Conservation (phyloP, 2,329 filamentous ascomycete genomes). For the Talaromyces islandicus region DNA sequence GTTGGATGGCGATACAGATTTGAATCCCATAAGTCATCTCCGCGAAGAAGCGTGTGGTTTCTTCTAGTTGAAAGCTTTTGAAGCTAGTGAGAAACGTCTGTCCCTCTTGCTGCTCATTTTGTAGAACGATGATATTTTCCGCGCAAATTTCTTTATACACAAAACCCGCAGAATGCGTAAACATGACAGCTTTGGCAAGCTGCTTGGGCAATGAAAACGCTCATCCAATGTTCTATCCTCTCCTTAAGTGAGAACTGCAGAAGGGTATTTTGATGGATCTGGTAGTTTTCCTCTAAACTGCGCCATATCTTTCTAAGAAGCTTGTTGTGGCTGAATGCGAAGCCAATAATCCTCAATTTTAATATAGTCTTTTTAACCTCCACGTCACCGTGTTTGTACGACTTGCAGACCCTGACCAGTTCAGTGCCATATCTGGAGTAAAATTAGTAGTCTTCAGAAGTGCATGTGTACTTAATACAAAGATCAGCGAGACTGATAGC, state of each 20-base stretch:
- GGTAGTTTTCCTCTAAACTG: neutral
- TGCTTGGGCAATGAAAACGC: slow-evolving; percentile 24
- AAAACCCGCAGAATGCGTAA: slow-evolving; percentile 21
- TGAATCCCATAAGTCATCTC: slow-evolving; percentile 36
- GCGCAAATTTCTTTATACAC: slow-evolving; percentile 33
- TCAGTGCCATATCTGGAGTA: neutral
- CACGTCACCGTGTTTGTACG: neutral
- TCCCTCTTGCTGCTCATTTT: slow-evolving; percentile 15
- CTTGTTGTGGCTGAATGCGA: neutral
- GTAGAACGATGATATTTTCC: slow-evolving; percentile 25
- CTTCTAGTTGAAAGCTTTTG: slow-evolving; percentile 33
- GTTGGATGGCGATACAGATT: slow-evolving; percentile 49
- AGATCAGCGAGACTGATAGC: neutral
- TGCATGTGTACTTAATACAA: neutral
- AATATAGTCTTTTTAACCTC: neutral
- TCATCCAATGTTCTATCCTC: slow-evolving; percentile 20
- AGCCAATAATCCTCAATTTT: neutral
- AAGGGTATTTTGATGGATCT: neutral
- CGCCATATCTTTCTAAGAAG: neutral
- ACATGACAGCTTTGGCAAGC: slow-evolving; percentile 22
- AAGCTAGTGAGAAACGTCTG: slow-evolving; percentile 42
- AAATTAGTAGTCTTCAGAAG: neutral
- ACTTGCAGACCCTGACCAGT: neutral
- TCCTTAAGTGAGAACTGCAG: slow-evolving; percentile 12
- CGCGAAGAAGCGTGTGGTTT: slow-evolving; percentile 25